Evolutionary conservation across 176 grass and related monocot genomes (phyloP).

Genomic region (Leersia perrieri): DNA sequence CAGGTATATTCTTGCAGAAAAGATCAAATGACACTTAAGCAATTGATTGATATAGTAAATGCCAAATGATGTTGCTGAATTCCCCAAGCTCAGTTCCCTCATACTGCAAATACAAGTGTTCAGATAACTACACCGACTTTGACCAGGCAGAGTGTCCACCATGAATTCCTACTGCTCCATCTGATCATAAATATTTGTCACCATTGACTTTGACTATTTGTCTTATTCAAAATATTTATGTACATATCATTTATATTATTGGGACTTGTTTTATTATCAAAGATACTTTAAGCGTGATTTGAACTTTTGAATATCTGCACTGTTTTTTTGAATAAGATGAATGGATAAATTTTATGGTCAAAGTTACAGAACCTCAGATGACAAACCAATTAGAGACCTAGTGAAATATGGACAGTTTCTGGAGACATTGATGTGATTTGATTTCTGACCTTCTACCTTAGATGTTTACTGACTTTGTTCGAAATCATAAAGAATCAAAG

Average conservation of each 20-base stretch:
- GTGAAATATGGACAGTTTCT: not conserved
- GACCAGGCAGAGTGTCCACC: not conserved
- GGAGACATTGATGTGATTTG: not conserved
- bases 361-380: not conserved
- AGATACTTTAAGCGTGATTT: too few species aligned
- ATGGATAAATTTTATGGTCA: too few species aligned
- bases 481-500: not conserved
- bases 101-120: not conserved
- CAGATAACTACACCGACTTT: not conserved
- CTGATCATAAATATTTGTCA: too few species aligned
- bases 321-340: too few species aligned
- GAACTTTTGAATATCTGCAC: too few species aligned
- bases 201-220: too few species aligned
- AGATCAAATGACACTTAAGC: not conserved
- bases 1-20: not conserved
- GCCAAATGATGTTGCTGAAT: not conserved
- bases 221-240: too few species aligned
- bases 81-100: not conserved
- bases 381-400: constrained; percentile 1
- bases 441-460: not conserved
- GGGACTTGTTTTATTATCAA: too few species aligned
- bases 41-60: constrained; percentile 1
- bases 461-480: not conserved
- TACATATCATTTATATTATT: too few species aligned
- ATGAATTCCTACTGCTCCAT: not conserved